Percentiles rank a stretch among this genome's conserved stretches.
Conservation (phyloP, 805 yeast species). For the Lachancea waltii region DNA sequence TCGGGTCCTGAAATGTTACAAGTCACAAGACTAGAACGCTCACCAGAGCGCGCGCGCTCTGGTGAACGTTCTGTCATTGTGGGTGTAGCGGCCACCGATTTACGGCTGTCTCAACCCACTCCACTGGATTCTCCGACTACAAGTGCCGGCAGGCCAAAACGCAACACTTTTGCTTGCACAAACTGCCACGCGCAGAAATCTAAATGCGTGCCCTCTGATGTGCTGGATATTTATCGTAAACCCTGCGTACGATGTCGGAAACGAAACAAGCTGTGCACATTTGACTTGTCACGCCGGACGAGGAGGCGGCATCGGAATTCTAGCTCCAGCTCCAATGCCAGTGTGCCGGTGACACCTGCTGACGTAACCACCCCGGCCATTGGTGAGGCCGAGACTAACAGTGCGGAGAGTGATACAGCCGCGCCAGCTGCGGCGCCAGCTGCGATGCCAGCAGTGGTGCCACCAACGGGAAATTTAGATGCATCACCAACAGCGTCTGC, state of each 20-base stretch:
- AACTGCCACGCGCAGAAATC: constrained; percentile 76
- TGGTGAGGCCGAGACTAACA: background rate
- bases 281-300: constrained; percentile 54
- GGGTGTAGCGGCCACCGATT: constrained; percentile 24
- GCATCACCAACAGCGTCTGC: too few relatives aligned
- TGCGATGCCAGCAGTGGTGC: background rate
- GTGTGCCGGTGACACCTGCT: too few relatives aligned
- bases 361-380: background rate
- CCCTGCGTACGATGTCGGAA: constrained; percentile 72
- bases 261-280: constrained; percentile 56
- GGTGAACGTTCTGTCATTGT: constrained; percentile 11
- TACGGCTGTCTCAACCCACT: constrained; percentile 19
- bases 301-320: constrained; percentile 33
- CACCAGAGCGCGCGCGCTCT: background rate
- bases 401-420: background rate
- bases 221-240: constrained; percentile 43
- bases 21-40: too few relatives aligned
- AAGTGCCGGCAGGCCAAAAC: constrained; percentile 23
- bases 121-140: constrained; percentile 14
- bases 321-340: too few relatives aligned
- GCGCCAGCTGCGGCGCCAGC: background rate
- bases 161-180: constrained; percentile 33
- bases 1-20: too few relatives aligned
- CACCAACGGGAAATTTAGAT: too few relatives aligned
- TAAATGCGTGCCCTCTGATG: constrained; percentile 64